phyloP scores from a whole-genome alignment of 139 green algal genomes.

The Chlorella ohadii region DNA sequence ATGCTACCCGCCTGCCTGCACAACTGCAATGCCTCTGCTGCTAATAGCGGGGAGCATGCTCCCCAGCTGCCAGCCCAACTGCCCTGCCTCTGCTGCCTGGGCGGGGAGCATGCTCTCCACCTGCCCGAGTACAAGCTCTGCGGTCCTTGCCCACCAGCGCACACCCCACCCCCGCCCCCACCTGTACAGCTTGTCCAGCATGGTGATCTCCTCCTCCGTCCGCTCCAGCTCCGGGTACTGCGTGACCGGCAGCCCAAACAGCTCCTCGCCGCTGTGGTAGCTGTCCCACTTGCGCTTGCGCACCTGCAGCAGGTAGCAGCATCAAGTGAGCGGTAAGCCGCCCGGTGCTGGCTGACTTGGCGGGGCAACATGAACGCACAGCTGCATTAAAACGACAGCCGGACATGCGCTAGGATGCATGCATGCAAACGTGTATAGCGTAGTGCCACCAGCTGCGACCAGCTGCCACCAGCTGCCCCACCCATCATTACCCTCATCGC shows the following conservation, averaged over 20 bases:
- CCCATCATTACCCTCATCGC: background rate
- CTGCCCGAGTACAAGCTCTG: too few relatives aligned
- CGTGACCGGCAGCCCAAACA: slow-evolving; percentile 93
- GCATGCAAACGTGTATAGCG: too few relatives aligned
- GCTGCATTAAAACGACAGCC: too few relatives aligned
- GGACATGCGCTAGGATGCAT: too few relatives aligned
- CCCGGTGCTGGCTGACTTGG: too few relatives aligned
- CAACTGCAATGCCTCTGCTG: background rate
- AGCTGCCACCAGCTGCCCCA: background rate
- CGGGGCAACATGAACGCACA: too few relatives aligned
- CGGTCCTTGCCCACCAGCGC: too few relatives aligned
- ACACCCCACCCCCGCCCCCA: background rate
- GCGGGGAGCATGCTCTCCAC: too few relatives aligned
- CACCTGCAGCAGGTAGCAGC: slow-evolving; percentile 49
- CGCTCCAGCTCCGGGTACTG: slow-evolving; percentile 90
- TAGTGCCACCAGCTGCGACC: too few relatives aligned
- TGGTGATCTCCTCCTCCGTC: slow-evolving; percentile 86
- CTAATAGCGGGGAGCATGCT: background rate
- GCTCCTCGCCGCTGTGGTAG: slow-evolving; percentile 87
- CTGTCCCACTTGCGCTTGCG: slow-evolving; percentile 95
- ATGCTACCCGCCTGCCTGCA: too few relatives aligned
- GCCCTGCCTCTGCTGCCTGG: too few relatives aligned
- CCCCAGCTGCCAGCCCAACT: too few relatives aligned
- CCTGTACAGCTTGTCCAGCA: slow-evolving; percentile 85
- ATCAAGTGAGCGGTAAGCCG: background rate